A percentile compares a stretch with the other conserved stretches of the same genome.
Conservation (phyloP, 1,284 basidiomycete species). For the Somion occarium region DNA sequence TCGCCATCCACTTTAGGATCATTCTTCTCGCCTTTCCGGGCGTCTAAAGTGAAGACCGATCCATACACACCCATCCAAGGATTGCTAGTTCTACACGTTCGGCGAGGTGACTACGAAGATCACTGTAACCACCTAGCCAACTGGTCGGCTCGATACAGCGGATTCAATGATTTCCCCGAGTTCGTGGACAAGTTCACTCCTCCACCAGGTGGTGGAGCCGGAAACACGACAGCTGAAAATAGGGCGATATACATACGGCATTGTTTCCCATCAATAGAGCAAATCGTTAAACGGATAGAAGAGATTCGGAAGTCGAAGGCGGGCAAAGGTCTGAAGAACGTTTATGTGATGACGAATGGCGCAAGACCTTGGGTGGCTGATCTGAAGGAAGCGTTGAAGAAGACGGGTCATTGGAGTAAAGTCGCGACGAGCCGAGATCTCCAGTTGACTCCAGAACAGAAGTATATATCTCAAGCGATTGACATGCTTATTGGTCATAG, state of each 20-base stretch:
- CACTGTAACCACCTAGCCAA: conserved; percentile 46
- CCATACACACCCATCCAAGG: conserved; percentile 29
- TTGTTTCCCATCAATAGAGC: conserved; percentile 44
- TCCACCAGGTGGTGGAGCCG: conserved; percentile 14
- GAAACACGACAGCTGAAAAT: conserved; percentile 6
- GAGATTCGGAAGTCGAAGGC: conserved; percentile 28
- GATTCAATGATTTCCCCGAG: conserved; percentile 37
- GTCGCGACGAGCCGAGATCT: conserved; percentile 33
- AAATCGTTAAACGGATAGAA: conserved; percentile 40
- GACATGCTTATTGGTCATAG: conserved; percentile 42
- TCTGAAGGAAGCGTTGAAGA: conserved; percentile 35
- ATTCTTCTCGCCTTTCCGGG: conserved; percentile 12
- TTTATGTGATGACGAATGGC: conserved; percentile 59
- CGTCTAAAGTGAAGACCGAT: conserved; percentile 8
- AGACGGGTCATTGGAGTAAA: conserved; percentile 18
- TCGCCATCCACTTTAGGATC: conserved; percentile 13
- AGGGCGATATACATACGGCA: conserved; percentile 30
- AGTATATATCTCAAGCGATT: conserved; percentile 32
- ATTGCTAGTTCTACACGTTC: conserved; percentile 53
- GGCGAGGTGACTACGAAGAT: conserved; percentile 53
- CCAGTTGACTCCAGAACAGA: conserved; percentile 32
- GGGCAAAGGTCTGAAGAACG: conserved; percentile 23
- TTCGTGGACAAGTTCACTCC: conserved; percentile 30
- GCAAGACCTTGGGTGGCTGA: conserved; percentile 31
- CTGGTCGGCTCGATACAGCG: conserved; percentile 37